A percentile compares a stretch with the other conserved stretches of the same genome.
Evolutionary conservation across 2,329 filamentous ascomycete species (phyloP).

Genomic region (Aspergillus floridensis): DNA sequence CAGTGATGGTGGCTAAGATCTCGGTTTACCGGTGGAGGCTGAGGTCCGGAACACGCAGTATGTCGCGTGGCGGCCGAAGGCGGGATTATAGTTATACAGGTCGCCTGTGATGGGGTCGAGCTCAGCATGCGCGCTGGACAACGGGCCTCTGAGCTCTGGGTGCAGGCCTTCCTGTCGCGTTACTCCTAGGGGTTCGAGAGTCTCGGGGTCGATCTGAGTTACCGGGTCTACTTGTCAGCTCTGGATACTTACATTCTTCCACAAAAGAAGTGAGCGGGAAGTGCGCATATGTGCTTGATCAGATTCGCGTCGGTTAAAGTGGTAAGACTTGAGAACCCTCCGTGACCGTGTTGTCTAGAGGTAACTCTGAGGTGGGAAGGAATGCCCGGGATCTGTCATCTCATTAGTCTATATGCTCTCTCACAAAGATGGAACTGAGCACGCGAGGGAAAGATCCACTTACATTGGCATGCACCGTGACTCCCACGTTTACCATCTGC

Average conservation of each 20-base stretch:
- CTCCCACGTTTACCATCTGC: conserved; percentile 62
- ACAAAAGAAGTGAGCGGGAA: not conserved
- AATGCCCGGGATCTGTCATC: no score
- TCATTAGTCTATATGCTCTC: no score
- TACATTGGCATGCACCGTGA: conserved; percentile 62
- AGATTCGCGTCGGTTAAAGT: conserved; percentile 55
- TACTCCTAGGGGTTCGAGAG: conserved; percentile 66
- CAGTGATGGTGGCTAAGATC: conserved; percentile 64
- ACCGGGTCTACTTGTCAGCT: no score
- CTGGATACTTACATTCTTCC: no score
- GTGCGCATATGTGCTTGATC: conserved; percentile 5
- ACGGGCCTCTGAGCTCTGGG: conserved; percentile 62
- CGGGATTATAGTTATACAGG: conserved; percentile 74
- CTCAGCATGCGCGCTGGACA: conserved; percentile 68
- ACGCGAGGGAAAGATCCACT: conserved; percentile 25
- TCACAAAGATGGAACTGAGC: no score
- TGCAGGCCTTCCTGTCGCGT: conserved; percentile 60
- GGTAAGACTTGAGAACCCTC: conserved; percentile 49
- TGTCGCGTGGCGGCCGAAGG: conserved; percentile 53
- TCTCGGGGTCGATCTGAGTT: conserved; percentile 60
- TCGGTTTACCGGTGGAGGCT: conserved; percentile 62
- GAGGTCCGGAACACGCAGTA: conserved; percentile 70
- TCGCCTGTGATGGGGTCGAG: conserved; percentile 69
- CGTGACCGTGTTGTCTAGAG: no score
- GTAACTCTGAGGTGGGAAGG: conserved; percentile 8